Conservation (phyloP, 2,329 filamentous ascomycete genomes). For the Pseudopithomyces maydicus region DNA sequence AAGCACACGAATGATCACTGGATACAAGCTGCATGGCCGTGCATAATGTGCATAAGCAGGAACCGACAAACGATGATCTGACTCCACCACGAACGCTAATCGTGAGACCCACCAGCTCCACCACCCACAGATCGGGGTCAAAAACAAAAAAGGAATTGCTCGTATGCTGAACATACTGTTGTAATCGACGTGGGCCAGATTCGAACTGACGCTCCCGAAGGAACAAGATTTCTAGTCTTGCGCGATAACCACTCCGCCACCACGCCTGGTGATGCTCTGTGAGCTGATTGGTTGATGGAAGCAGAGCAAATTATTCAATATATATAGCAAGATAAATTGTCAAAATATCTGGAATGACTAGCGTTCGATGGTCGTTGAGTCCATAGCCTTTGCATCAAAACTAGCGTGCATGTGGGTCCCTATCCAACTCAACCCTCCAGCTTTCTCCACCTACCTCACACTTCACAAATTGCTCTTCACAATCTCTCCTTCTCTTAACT, state of each 20-base stretch:
- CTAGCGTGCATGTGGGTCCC: too few species aligned
- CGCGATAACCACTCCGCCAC: conserved; percentile 9
- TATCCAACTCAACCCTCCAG: too few species aligned
- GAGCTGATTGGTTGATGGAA: neutral
- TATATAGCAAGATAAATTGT: neutral
- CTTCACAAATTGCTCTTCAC: conserved; percentile 28
- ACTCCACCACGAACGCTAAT: neutral
- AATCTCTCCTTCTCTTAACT: conserved; percentile 31
- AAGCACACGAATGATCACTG: neutral
- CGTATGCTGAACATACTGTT: too few species aligned
- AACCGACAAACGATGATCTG: too few species aligned
- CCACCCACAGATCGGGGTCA: neutral
- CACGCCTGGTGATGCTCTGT: neutral
- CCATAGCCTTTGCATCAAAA: neutral
- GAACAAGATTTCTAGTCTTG: conserved; percentile 11
- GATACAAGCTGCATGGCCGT: too few species aligned
- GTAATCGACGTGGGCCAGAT: conserved; percentile 6
- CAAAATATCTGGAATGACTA: too few species aligned
- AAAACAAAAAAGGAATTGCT: neutral
- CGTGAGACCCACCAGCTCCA: neutral
- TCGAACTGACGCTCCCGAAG: conserved; percentile 9
- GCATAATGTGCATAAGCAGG: neutral
- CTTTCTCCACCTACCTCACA: neutral
- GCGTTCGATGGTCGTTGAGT: too few species aligned
- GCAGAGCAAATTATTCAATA: neutral